Base-by-base conservation (phyloP, 306 rosid genomes). In the Rosa multiflora region DNA sequence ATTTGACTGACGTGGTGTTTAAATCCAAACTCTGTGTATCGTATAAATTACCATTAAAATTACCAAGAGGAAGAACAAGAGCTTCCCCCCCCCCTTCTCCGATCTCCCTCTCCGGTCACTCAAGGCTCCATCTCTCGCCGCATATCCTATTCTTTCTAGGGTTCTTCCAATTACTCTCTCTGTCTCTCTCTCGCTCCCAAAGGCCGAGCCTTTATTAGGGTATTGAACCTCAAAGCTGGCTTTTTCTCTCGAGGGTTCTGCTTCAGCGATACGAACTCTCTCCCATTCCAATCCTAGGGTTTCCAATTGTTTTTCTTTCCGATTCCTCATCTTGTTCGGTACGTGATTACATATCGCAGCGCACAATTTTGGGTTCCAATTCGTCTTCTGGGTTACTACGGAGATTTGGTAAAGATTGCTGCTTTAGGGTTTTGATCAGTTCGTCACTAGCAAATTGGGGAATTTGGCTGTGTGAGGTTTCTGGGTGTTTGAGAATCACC, bases 401-500 rank as follows among this genome's bases (percentile, higher is more conserved):
- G 10, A n/a, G 39, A 74, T 74, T 74, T 46, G 35, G 32, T 70
- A 18, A 14, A 53, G 29, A 46, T 69, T 56, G 63, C 62, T 18
- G 9, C 72, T n/a, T 76, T 47, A 62, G 72, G 79, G 79, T 18
- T 76, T 63, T 76, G 46, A 75, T 46, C 20, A 29, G 78, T 79
- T 32, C 53, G 67, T 59, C 8, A 1, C 21, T 17, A 14, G 72
- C 0, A 32, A 80, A 76, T 74, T 77, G 67, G 76, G 32, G 56
- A 26, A 63, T 21, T 77, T 75, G 74, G 37, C 32, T 71, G 4
- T 29, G 56, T 32, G 37, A 32, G 35, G 10, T 20, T 67, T 44
- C 47, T 37, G 75, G 20, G 69, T 77, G 48, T 63, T 79, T 29
- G 76, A 64, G 79, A 76, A 80, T 82, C 35, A 43, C 71, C 63